Base-by-base conservation (phyloP, 169 alveolate genomes). In the Cryptosporidium baileyi region DNA sequence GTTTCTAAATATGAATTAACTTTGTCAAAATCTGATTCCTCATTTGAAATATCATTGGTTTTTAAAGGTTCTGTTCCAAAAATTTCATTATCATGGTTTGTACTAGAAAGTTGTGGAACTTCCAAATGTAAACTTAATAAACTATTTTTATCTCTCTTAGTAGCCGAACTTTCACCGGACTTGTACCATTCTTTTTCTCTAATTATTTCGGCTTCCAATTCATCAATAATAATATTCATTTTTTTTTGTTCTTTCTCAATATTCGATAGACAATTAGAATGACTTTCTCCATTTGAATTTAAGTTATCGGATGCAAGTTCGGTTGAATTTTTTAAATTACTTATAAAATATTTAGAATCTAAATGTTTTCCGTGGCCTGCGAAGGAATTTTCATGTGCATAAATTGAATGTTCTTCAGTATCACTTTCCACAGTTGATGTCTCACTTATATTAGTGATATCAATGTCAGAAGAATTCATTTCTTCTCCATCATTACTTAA, bases 101-200 rank as follows among this genome's bases (percentile, higher is more conserved):
- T 7, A 36, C 40, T 74, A 4, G 74, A 74, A 24, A 19, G 54
- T n/a, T 51, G 85, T n/a, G 85, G 85, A 24, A 74, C 41, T n/a
- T 74, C 85, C 28, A 74, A 24, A 36, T 74, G 60, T 13, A 74
- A 32, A 13, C 54, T 44, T 5, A 74, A 38, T 3, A 74, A 24
- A 30, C 85, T 74, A 57, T 74, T 74, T 51, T 74, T 74, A 24
- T 24, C 40, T 17, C 85, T 51, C 9, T 74, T 47, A n/a, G 28
- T 36, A 17, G 41, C 22, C 54, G 67, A 57, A 43, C 59, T 52
- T 74, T 74, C 85, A 54, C 85, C 85, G 36, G 54, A 54, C 22
- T 54, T 74, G 38, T 51, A 54, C 85, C 85, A 74, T 32, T 74
- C 74, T 54, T 74, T 74, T 38, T 74, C 60, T 41, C 26, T 54